A percentile compares a stretch with the other conserved stretches of the same genome.
phyloP scores from a whole-genome alignment of 305 asterid genomes.

The Fraxinus baroniana region DNA sequence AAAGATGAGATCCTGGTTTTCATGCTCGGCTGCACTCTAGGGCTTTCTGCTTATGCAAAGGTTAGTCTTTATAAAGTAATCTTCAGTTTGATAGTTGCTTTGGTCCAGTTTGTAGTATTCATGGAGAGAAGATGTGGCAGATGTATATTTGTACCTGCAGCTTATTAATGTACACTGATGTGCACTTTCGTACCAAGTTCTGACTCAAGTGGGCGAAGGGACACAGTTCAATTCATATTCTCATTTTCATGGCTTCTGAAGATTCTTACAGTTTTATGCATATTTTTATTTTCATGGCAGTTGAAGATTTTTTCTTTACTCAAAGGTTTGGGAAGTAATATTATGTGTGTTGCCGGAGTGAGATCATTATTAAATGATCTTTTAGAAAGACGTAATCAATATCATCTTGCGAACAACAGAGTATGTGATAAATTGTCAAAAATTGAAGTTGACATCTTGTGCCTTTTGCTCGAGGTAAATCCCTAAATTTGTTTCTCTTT shows the following conservation, averaged over 20 bases:
- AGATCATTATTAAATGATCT: slow-evolving; percentile 57
- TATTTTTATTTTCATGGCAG: slow-evolving; percentile 49
- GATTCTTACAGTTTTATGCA: slow-evolving; percentile 32
- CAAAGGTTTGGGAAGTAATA: slow-evolving; percentile 63
- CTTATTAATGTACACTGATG: background rate
- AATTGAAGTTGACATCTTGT: slow-evolving; percentile 61
- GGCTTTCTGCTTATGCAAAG: slow-evolving; percentile 68
- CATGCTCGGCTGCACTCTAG: slow-evolving; percentile 53
- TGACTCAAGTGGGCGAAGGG: slow-evolving; percentile 10
- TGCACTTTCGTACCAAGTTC: slow-evolving; percentile 2
- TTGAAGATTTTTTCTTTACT: slow-evolving; percentile 62
- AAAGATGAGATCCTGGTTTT: slow-evolving; percentile 59
- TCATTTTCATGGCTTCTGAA: slow-evolving; percentile 56
- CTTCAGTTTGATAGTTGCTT: slow-evolving; percentile 19
- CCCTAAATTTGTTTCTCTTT: slow-evolving; percentile 2
- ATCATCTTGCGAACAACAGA: slow-evolving; percentile 38
- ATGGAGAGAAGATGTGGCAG: background rate
- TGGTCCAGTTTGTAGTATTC: slow-evolving; percentile 11
- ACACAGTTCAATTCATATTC: slow-evolving; percentile 9
- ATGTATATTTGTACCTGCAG: background rate
- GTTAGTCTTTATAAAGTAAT: slow-evolving; percentile 40
- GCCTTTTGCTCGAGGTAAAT: slow-evolving; percentile 79
- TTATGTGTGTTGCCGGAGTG: slow-evolving; percentile 49
- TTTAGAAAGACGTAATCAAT: slow-evolving; percentile 49
- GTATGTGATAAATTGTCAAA: slow-evolving; percentile 44